A percentile compares a stretch with the other conserved stretches of the same genome.
Conservation (phyloP, 2,329 filamentous ascomycete species). For the Verticillium tricorpus region DNA sequence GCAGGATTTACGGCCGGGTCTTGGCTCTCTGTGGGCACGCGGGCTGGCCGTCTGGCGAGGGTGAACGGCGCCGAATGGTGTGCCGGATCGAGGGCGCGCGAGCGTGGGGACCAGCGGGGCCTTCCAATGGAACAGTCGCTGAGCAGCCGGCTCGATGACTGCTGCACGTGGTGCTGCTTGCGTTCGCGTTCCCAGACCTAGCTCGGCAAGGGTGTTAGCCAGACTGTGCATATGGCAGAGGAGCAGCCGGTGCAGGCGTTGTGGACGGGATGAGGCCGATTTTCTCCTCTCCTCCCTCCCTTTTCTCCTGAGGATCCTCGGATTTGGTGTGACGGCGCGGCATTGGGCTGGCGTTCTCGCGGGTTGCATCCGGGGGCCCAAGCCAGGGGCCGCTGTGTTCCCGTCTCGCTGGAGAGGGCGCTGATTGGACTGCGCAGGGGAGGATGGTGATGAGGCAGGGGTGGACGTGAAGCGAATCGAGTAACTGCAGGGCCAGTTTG, state of each 20-base stretch:
- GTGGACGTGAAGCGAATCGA: background rate
- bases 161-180: background rate
- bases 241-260: background rate
- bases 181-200: background rate
- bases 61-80: background rate
- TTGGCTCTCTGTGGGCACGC: background rate
- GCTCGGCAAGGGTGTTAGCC: background rate
- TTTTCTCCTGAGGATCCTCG: background rate
- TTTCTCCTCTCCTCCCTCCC: background rate
- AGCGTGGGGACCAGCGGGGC: background rate
- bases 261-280: background rate
- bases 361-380: background rate
- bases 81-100: background rate
- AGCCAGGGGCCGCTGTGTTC: background rate
- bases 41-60: background rate
- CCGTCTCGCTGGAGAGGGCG: background rate
- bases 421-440: background rate
- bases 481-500: background rate
- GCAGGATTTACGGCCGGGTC: background rate
- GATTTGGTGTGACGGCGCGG: background rate
- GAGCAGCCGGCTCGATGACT: background rate
- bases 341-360: background rate
- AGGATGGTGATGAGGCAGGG: background rate
- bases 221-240: background rate
- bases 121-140: background rate